Evolutionary conservation across 768 basidiomycete genomes (phyloP), one percentile per base, ranked within the genome.

Genomic region (Termitomyces sp.): DNA sequence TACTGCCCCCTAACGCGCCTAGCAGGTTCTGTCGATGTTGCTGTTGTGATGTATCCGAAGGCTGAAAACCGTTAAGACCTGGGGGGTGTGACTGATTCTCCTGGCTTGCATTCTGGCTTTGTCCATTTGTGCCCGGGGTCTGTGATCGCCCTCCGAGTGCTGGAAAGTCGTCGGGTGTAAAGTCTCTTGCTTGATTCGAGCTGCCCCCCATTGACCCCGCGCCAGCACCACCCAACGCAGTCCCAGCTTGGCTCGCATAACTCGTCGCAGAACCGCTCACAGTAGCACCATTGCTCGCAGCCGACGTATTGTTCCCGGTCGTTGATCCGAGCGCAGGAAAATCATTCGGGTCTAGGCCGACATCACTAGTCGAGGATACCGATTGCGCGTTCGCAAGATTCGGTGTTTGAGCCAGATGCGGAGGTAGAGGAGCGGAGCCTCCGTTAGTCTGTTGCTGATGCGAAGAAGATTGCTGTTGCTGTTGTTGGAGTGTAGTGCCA

Each of bases 161-260:
- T 48, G 92, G 92, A 67, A 94, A 94, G 73, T 94, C 92, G 61
- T 93, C 91, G 38, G 86, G 83, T n/a, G 87, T 88, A 57, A 94
- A 89, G 67, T 88, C 85, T 64, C 85, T 76, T 53, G 80, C 70
- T 60, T 80, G 78, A 57, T 66, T 70, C 53, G 69, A 62, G 43
- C 71, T 67, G 45, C 69, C 69, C 36, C 67, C 71, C 58, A 70
- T 67, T 40, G 70, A 63, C 32, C 76, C 76, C 27, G 68, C 64
- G 65, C 56, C 67, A 66, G 70, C 60, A 61, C 70, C 75, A 50
- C 75, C 79, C 61, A 82, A 67, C 51, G 72, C 83, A 23, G 82
- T 84, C 33, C 88, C 89, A 15, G 88, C 90, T 66, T 92, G 91
- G 54, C 78, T 88, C 43, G 91, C 91, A 70, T 92, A 93, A 64